A percentile compares a stretch with the other conserved stretches of the same genome.
Conservation (phyloP, 495 filamentous ascomycete species). For the Tuber aestivum region DNA sequence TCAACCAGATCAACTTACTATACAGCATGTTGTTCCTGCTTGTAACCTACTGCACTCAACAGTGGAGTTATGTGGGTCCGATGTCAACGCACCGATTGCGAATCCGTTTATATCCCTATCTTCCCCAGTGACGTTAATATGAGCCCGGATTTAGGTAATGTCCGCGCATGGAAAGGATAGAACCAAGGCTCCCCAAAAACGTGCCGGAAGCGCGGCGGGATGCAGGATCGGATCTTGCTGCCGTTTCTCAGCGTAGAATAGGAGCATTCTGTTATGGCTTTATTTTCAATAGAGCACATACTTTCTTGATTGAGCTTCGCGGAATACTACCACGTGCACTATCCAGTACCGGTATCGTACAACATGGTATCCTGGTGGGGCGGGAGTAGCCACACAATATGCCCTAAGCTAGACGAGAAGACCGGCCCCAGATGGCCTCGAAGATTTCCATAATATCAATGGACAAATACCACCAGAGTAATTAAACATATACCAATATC, state of each 20-base stretch:
- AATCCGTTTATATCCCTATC: not conserved
- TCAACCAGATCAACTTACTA: not conserved
- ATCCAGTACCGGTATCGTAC: no score
- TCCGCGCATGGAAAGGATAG: not conserved
- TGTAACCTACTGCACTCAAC: no score
- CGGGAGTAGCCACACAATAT: no score
- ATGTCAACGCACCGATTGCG: not conserved
- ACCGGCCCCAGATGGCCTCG: no score
- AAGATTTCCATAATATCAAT: not conserved
- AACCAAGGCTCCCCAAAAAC: not conserved
- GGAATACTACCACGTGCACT: not conserved
- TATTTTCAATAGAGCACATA: not conserved
- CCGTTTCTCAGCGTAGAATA: not conserved
- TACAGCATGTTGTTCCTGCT: not conserved
- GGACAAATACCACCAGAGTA: not conserved
- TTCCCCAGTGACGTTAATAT: not conserved
- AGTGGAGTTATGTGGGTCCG: no score
- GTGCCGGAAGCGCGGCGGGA: no score
- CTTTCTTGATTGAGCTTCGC: not conserved
- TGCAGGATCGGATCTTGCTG: not conserved
- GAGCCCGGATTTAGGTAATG: not conserved
- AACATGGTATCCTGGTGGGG: no score
- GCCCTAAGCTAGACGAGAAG: no score
- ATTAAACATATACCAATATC: not conserved
- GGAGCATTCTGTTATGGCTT: not conserved